These are phyloP conservation scores for Eutypella sp. DNA, from an alignment of 2,329 filamentous ascomycete genomes.

Conservation along the genomic window DNA sequence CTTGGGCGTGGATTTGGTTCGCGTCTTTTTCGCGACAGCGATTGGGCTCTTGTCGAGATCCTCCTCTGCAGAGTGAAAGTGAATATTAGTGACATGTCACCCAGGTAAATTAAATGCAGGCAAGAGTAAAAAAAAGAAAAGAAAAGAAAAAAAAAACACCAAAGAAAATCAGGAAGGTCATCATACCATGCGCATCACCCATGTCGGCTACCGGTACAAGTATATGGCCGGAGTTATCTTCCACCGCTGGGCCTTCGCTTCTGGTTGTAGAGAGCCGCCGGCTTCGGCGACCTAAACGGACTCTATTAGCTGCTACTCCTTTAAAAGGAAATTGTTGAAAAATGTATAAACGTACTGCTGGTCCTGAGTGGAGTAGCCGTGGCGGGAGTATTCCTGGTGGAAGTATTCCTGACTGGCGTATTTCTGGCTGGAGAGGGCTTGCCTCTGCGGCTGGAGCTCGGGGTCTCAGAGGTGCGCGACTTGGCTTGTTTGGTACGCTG, in stretches of 20 bases:
- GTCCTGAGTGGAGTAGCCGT: too few species aligned
- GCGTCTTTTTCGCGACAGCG: neutral
- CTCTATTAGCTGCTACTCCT: neutral
- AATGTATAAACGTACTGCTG: neutral
- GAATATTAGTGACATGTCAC: neutral
- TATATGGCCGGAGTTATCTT: constrained; percentile 6
- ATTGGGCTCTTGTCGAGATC: constrained; percentile 9
- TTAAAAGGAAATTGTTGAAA: neutral
- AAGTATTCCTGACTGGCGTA: too few species aligned
- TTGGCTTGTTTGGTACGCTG: too few species aligned
- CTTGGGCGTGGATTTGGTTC: constrained; percentile 1
- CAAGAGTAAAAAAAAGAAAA: too few species aligned
- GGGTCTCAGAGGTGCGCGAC: constrained; percentile 19
- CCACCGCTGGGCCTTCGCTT: constrained; percentile 6
- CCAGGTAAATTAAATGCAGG: neutral
- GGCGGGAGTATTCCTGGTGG: too few species aligned
- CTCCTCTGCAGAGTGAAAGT: neutral
- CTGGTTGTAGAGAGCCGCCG: constrained; percentile 13
- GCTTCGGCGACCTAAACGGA: constrained; percentile 18
- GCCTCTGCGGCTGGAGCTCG: constrained; percentile 13
- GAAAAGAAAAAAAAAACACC: too few species aligned
- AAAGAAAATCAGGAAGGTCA: neutral
- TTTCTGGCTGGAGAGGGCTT: constrained; percentile 10
- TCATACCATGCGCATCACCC: constrained; percentile 18
- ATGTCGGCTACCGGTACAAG: constrained; percentile 23